Evolutionary conservation across 2,329 filamentous ascomycete species (phyloP), one percentile per base, ranked within the genome.

Genomic region (Exserohilum rostratum): DNA sequence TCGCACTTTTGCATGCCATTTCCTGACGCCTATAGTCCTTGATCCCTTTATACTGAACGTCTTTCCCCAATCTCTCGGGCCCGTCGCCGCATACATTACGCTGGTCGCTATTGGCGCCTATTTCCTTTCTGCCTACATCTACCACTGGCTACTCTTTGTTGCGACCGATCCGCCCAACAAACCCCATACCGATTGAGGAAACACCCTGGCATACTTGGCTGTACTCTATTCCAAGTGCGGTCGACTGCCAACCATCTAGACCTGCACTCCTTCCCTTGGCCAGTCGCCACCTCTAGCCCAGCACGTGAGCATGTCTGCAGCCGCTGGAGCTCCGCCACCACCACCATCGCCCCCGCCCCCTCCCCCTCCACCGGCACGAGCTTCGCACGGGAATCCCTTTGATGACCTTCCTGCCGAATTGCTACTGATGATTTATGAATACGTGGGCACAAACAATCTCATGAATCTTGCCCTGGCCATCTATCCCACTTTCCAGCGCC

Each of bases 21-120:
- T 25, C 49, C 61, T 72, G 56, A 70, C 60, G 20, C 17, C 4
- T 27, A 15, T 15, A 74, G 90, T 97, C 66, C 84, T 99, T 20
- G 95, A 98, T 74, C 92, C 92, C 0, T 98, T 88, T 70, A 57
- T 96, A 35, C 77, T 88, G 68, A 95, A 96, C 77, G 70, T 92
- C 13, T 81, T 98, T 47, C 95, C 95, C 11, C 81, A 81, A 46
- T 96, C 92, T 3, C 79, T 98, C 13, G 68, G 89, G 18, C 87
- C 90, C 17, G 93, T 89, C 1, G 85, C 85, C 11, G 78, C 77
- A 31, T 96, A 92, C 74, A 81, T 96, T 49, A 66, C 82, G 3
- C 62, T 84, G 3, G 82, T 96, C 49, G 85, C 86, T 10, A 57
- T 81, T 33, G 62, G 77, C 34, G 79, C 81, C 25, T 83, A 81